phyloP scores from a whole-genome alignment of 129 eudicot genomes.

The Calendula officinalis region DNA sequence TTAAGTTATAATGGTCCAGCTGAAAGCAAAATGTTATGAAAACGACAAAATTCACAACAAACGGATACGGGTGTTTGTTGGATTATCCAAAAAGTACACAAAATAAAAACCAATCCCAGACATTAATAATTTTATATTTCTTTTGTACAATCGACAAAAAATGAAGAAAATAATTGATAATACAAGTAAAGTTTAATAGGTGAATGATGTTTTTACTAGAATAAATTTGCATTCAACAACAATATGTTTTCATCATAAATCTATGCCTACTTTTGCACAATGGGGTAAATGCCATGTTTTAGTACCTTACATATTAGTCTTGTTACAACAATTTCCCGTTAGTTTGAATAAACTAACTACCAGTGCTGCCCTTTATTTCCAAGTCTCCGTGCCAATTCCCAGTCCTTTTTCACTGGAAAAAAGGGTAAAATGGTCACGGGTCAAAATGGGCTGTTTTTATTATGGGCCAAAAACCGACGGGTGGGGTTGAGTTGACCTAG shows the following conservation, averaged over 20 bases:
- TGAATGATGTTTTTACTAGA: conserved; percentile 15
- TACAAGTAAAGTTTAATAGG: conserved; percentile 11
- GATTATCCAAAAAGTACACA: no score
- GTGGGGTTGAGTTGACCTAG: not conserved
- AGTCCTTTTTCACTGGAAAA: conserved; percentile 71
- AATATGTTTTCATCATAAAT: conserved; percentile 10
- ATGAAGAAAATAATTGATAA: not conserved
- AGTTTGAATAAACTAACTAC: conserved; percentile 31
- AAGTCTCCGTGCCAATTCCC: conserved; percentile 72
- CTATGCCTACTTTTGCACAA: conserved; percentile 26
- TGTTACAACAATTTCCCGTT: conserved; percentile 21
- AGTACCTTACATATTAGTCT: not conserved
- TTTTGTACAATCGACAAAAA: no score
- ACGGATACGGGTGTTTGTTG: no score
- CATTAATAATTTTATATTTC: no score
- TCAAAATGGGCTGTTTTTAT: not conserved
- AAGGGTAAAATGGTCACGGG: not conserved
- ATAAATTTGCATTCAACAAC: conserved; percentile 17
- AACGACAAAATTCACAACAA: no score
- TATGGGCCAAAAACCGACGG: not conserved
- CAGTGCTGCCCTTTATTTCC: conserved; percentile 77
- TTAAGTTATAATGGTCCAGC: no score
- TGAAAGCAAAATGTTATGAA: no score
- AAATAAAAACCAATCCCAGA: no score
- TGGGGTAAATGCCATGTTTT: not conserved